Conservation (phyloP, 2,329 filamentous ascomycete species). For the Blastomyces silverae region DNA sequence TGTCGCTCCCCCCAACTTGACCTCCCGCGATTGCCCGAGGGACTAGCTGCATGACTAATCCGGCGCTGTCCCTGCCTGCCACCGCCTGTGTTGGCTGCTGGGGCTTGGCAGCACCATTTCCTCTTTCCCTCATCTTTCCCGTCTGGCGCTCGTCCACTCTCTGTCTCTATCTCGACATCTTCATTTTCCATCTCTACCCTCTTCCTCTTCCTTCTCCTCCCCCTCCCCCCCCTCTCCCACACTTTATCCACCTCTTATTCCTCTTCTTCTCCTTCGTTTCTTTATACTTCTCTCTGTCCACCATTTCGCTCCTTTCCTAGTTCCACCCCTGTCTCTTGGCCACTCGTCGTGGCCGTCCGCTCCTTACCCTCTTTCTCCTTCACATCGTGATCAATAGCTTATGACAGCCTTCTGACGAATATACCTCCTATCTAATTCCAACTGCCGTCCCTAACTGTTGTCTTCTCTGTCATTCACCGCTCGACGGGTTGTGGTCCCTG, state of each 20-base stretch:
- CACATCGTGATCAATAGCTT: background rate
- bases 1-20: background rate
- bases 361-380: conserved; percentile 28
- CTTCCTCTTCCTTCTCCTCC: conserved; percentile 19
- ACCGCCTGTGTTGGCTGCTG: no score
- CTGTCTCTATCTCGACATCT: conserved; percentile 1
- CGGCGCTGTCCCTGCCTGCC: background rate
- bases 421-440: background rate
- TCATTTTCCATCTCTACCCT: conserved; percentile 18
- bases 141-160: conserved; percentile 19
- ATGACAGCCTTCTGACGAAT: conserved; percentile 11
- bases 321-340: conserved; percentile 24
- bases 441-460: background rate
- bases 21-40: background rate
- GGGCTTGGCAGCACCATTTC: background rate
- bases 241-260: conserved; percentile 17
- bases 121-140: conserved; percentile 18
- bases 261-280: conserved; percentile 19
- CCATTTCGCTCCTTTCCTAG: conserved; percentile 17
- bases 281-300: conserved; percentile 15
- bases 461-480: background rate
- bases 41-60: background rate
- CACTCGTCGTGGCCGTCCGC: conserved; percentile 35
- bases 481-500: background rate
- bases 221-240: conserved; percentile 18